These are phyloP conservation scores for Fistulina hepatica DNA, from an alignment of 1,284 basidiomycete genomes.

Conservation along the genomic window DNA sequence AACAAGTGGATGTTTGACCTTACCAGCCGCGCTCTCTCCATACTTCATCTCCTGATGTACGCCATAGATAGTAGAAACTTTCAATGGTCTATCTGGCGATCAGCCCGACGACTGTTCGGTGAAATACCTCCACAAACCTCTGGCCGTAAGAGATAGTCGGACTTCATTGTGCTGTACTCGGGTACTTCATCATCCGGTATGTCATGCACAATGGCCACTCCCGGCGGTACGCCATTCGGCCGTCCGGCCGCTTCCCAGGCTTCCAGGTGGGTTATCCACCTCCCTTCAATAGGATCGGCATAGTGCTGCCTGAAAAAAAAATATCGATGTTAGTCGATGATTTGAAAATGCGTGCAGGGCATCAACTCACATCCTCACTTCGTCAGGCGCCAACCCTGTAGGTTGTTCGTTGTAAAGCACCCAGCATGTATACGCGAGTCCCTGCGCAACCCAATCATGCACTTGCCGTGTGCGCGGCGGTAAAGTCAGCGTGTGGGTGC, in stretches of 20 bases:
- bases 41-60: slow-evolving; percentile 51
- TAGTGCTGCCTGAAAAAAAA: slow-evolving; percentile 20
- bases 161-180: slow-evolving; percentile 39
- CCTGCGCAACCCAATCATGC: slow-evolving; percentile 62
- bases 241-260: slow-evolving; percentile 40
- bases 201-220: slow-evolving; percentile 32
- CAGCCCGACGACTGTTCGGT: background rate
- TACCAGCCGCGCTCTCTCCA: slow-evolving; percentile 73
- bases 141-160: slow-evolving; percentile 46
- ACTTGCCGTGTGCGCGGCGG: slow-evolving; percentile 25
- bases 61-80: slow-evolving; percentile 61
- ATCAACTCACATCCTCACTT: slow-evolving; percentile 37
- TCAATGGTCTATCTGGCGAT: slow-evolving; percentile 44
- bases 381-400: slow-evolving; percentile 54
- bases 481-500: slow-evolving; percentile 37
- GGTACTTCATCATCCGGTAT: slow-evolving; percentile 19
- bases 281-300: slow-evolving; percentile 19
- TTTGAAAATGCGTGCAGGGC: slow-evolving; percentile 25
- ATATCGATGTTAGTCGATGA: no score
- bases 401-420: slow-evolving; percentile 51
- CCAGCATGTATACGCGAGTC: slow-evolving; percentile 58
- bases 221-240: slow-evolving; percentile 34
- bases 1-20: background rate
- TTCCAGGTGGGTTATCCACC: slow-evolving; percentile 42
- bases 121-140: slow-evolving; percentile 37